These are phyloP conservation scores for Pseudogymnoascus sp. DNA, from an alignment of 2,329 filamentous ascomycete species.

Conservation along the genomic window DNA sequence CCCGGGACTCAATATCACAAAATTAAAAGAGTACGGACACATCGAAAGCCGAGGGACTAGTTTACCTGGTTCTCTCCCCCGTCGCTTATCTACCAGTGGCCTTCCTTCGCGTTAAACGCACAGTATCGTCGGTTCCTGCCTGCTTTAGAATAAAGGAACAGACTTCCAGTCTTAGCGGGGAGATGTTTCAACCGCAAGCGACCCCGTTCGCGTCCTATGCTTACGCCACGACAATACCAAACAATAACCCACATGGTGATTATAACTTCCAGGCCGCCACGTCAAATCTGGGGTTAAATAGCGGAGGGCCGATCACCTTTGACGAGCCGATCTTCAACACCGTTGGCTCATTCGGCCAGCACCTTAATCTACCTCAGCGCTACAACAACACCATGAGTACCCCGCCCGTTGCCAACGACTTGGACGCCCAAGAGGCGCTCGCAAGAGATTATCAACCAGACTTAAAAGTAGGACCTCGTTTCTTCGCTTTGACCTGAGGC, in stretches of 20 bases:
- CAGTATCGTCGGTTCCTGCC: not conserved
- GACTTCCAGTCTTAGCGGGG: conserved; percentile 3
- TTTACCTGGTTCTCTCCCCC: not conserved
- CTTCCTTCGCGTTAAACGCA: not conserved
- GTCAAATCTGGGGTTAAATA: not conserved
- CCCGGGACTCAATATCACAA: not conserved
- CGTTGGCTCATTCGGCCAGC: conserved; percentile 8
- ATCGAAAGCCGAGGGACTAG: not conserved
- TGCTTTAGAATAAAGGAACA: not conserved
- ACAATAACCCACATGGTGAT: conserved; percentile 3
- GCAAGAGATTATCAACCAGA: conserved; percentile 52
- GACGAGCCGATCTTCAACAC: conserved; percentile 10
- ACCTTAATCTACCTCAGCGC: not conserved
- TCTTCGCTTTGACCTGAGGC: not conserved
- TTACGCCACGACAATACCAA: not conserved
- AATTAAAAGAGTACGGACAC: not conserved
- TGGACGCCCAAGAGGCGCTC: conserved; percentile 50
- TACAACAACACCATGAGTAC: conserved; percentile 22
- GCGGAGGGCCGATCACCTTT: conserved; percentile 10
- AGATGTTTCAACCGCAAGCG: conserved; percentile 6
- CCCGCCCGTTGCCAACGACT: conserved; percentile 15
- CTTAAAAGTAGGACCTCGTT: conserved; percentile 40
- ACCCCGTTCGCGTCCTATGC: not conserved
- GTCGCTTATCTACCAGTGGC: not conserved
- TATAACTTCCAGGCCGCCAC: not conserved